Percentiles rank a stretch among this genome's conserved stretches.
Evolutionary conservation across 305 asterid genomes (phyloP).

Genomic region (Solanum hybrid): DNA sequence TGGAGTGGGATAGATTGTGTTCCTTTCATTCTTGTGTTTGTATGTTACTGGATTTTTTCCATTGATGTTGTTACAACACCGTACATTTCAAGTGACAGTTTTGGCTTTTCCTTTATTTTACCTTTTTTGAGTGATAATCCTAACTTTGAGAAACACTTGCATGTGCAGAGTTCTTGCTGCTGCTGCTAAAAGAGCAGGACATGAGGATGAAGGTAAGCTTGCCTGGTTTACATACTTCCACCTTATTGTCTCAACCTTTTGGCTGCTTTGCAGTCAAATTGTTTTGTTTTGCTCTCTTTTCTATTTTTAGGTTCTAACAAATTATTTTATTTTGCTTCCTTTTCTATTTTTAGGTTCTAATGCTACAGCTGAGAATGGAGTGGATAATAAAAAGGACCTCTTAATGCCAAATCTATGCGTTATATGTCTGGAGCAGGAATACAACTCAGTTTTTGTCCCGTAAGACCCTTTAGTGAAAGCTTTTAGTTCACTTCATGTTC

Average conservation of each 20-base stretch:
- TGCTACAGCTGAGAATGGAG: constrained; percentile 43
- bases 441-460: constrained; percentile 95
- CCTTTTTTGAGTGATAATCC: neutral
- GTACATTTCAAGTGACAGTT: neutral
- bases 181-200: constrained; percentile 75
- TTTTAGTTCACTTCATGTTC: neutral
- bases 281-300: neutral
- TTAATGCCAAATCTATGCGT: constrained; percentile 84
- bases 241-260: neutral
- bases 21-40: neutral
- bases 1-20: neutral
- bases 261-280: neutral
- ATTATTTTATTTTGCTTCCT: neutral
- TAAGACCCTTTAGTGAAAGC: constrained; percentile 33
- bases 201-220: constrained; percentile 55
- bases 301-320: neutral
- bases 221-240: neutral
- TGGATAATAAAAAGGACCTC: constrained; percentile 45
- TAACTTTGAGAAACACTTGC: constrained; percentile 1
- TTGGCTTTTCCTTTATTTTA: neutral
- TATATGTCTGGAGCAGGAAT: constrained; percentile 91
- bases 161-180: constrained; percentile 84
- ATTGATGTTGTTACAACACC: neutral
- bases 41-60: neutral
- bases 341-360: constrained; percentile 34